Conservation (phyloP, 345 rosid species). For the Kandelia obovata region DNA sequence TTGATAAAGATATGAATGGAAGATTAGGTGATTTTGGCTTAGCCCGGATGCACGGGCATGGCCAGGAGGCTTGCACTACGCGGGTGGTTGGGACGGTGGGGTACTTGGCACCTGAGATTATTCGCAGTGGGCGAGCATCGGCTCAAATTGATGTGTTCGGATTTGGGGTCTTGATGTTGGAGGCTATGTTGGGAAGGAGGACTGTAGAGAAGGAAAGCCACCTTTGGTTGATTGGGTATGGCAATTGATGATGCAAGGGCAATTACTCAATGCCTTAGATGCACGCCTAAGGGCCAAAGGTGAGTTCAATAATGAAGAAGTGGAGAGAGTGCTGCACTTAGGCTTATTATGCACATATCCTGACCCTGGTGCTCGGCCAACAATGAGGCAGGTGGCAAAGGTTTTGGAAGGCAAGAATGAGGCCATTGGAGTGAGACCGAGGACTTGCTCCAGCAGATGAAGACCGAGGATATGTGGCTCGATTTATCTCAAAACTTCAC, state of each 20-base stretch:
- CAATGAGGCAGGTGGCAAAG: conserved; percentile 76
- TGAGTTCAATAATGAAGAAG: conserved; percentile 39
- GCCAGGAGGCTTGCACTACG: conserved; percentile 52
- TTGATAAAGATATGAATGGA: conserved; percentile 66
- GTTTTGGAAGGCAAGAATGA: conserved; percentile 51
- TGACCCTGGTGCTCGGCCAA: conserved; percentile 49
- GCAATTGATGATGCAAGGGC: conserved; percentile 42
- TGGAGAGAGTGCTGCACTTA: conserved; percentile 48
- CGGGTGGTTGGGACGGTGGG: conserved; percentile 74
- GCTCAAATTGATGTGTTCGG: conserved; percentile 48
- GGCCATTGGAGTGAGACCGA: conserved; percentile 46
- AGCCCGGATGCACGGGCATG: conserved; percentile 67
- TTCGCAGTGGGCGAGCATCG: conserved; percentile 44
- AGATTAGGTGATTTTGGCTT: conserved; percentile 71
- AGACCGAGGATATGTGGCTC: conserved; percentile 29
- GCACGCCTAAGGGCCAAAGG: conserved; percentile 35
- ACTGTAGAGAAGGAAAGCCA: conserved; percentile 48
- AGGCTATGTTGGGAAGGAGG: conserved; percentile 54
- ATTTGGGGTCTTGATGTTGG: conserved; percentile 45
- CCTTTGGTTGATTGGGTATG: conserved; percentile 40
- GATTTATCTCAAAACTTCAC: conserved; percentile 27
- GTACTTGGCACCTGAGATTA: conserved; percentile 69
- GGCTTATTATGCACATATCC: conserved; percentile 67
- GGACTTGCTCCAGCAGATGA: conserved; percentile 40
- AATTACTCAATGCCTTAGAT: conserved; percentile 44